Base-by-base conservation (phyloP, 805 yeast genomes). In the Saccharomycopsis fodiens region DNA sequence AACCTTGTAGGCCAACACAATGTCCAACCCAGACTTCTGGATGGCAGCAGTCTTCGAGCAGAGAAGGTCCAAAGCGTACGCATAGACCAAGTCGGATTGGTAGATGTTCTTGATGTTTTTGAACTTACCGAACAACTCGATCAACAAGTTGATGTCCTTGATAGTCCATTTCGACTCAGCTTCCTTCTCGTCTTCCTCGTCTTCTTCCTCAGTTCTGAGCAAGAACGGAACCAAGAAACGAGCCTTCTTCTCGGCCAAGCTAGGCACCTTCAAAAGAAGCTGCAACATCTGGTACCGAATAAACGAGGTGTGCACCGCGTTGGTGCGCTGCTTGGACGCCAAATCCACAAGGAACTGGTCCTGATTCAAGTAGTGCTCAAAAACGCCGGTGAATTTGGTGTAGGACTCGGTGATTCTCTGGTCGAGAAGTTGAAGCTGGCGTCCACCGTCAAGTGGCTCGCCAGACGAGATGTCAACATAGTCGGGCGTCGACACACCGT, bases 1-100 rank as follows among this genome's bases (percentile, higher is more conserved):
- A 40, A 73, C 68, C 52, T 79, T 78, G 69, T 74, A 83, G 34
- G 83, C 77, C 31, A 87, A 62, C 3, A 93, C 57, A 35, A 83
- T 81, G 39, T 76, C 73, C 39, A 93, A 67, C 0, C 96, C 93
- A 27, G 78, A 61, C 51, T 76, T 78, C 62, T 91, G 97, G 1
- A 82, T 70, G 5, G 74, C 76, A 1, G 73, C 58, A 39, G 70
- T 73, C 54, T 78, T 75, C 58, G 81, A 78, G 4, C 85, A 74
- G 35, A 93, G 62, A 39, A 83, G 66, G 20, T 65, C 63, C 42
- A 84, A 61, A 39, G 83, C 61, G 41, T 76, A 70, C 1, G 65
- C 62, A 49, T 70, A 72, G 3, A 93, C 72, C 19, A 72, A 73
- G 1, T 71, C 75, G 21, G 79, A 66, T 15, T 72, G 68, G 37